Percentiles rank a stretch among this genome's conserved stretches.
phyloP scores from a whole-genome alignment of 1,284 basidiomycete genomes.

The Apiotrichum veenhuisii region DNA sequence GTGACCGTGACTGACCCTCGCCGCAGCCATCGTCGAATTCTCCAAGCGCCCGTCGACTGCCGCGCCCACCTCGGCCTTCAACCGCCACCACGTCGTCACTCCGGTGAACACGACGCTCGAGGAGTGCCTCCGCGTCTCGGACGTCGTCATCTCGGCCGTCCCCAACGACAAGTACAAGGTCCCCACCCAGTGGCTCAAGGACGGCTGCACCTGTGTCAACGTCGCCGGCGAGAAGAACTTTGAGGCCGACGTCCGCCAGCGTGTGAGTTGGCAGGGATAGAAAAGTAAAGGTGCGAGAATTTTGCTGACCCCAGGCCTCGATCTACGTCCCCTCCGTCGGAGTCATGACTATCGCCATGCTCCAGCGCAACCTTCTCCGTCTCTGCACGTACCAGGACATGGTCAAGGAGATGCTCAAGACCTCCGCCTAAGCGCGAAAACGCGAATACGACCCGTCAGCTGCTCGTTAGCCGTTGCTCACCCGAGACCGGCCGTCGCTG shows the following conservation, averaged over 20 bases:
- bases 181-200: constrained; percentile 81
- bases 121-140: constrained; percentile 72
- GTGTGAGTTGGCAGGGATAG: constrained; percentile 55
- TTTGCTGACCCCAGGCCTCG: constrained; percentile 66
- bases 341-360: constrained; percentile 94
- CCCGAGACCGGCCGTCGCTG: too few relatives aligned
- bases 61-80: constrained; percentile 54
- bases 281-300: too few relatives aligned
- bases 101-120: constrained; percentile 64
- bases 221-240: constrained; percentile 97
- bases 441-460: too few relatives aligned
- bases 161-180: constrained; percentile 85
- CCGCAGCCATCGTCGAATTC: constrained; percentile 63
- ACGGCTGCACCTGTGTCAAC: constrained; percentile 89
- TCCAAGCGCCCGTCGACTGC: constrained; percentile 69
- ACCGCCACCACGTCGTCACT: constrained; percentile 79
- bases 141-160: constrained; percentile 88
- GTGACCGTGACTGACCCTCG: too few relatives aligned
- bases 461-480: too few relatives aligned
- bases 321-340: constrained; percentile 91
- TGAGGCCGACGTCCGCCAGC: constrained; percentile 83
- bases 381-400: constrained; percentile 64
- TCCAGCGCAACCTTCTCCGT: constrained; percentile 83
- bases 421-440: not conserved
- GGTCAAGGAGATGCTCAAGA: constrained; percentile 25